These are phyloP conservation scores for Fusarium sp. DNA, from an alignment of 2,329 filamentous ascomycete genomes.

Conservation along the genomic window DNA sequence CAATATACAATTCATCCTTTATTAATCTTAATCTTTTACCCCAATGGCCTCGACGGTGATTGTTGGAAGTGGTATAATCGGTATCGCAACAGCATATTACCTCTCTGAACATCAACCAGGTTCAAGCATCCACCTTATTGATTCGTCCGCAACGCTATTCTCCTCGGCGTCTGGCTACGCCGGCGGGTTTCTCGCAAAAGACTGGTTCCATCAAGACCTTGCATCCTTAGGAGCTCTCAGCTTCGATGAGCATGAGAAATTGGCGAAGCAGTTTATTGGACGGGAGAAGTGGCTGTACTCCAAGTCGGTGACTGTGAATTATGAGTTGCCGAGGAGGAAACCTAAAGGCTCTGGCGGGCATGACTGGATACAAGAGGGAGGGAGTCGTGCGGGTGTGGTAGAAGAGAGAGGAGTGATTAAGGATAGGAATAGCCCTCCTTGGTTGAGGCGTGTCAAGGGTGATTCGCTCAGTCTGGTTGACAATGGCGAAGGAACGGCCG, in stretches of 20 bases:
- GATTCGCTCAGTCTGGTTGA: slow-evolving; percentile 71
- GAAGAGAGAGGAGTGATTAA: slow-evolving; percentile 50
- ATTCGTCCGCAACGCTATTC: slow-evolving; percentile 67
- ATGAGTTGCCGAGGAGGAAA: slow-evolving; percentile 51
- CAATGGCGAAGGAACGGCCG: slow-evolving; percentile 68
- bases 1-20: neutral
- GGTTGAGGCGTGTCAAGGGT: slow-evolving; percentile 56
- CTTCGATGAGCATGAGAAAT: slow-evolving; percentile 73
- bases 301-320: slow-evolving; percentile 68
- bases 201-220: slow-evolving; percentile 74
- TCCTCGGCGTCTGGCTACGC: slow-evolving; percentile 79
- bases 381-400: slow-evolving; percentile 66
- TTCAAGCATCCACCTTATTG: slow-evolving; percentile 59
- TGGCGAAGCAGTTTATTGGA: slow-evolving; percentile 71
- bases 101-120: slow-evolving; percentile 63
- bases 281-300: slow-evolving; percentile 62
- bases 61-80: slow-evolving; percentile 77
- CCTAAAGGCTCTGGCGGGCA: slow-evolving; percentile 59
- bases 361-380: slow-evolving; percentile 74
- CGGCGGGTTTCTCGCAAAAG: slow-evolving; percentile 77
- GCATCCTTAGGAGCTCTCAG: slow-evolving; percentile 72
- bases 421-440: slow-evolving; percentile 49
- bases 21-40: neutral
- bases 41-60: slow-evolving; percentile 69
- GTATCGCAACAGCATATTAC: slow-evolving; percentile 77